Evolutionary conservation across 805 yeast species (phyloP), one percentile per base, ranked within the genome.

Genomic region (Kuraishia molischiana): DNA sequence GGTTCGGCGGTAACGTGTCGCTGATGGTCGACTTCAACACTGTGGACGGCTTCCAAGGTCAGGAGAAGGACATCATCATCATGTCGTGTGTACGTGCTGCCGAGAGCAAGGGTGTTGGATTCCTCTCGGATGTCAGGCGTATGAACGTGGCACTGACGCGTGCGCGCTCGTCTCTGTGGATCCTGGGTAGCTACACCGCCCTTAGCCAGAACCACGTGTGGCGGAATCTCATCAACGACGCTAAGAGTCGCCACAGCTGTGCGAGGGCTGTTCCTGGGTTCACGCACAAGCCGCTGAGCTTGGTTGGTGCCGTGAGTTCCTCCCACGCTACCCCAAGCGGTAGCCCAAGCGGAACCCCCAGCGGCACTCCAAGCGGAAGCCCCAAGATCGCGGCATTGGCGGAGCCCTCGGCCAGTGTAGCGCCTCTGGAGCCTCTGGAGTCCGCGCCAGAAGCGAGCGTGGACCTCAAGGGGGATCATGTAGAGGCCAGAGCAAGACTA

Each of bases 21-120:
- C 67, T 72, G 22, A 79, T 74, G 38, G 76, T 94, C 35, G 95
- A 85, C 52, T 87, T 92, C 61, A 87, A 89, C 52, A 86, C 99
- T 0, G 87, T 92, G 42, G 99, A 92, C 68, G 98, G 97, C 1
- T 92, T 89, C 55, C 99, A 87, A 63, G 97, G 95, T 45, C 97
- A 92, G 58, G 99, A 92, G 54, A 92, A 90, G 57, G 97, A 90
- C 44, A 76, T 92, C 34, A 85, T 92, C 44, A 74, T 92, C 35
- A 80, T 92, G 67, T 87, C 97, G 0, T 90, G 97, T 74, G 99
- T 92, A 3, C 74, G 98, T 50, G 95, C 97, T 1, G 66, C 69
- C 43, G 81, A 77, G 35, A 65, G 72, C 11, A 62, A 69, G 19
- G 70, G 77, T 34, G 85, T 90, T 41, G 98, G 97, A 14, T 92